A percentile compares a stretch with the other conserved stretches of the same genome.
Conservation (phyloP, 257 asterid genomes). For the Fraxinus americana region DNA sequence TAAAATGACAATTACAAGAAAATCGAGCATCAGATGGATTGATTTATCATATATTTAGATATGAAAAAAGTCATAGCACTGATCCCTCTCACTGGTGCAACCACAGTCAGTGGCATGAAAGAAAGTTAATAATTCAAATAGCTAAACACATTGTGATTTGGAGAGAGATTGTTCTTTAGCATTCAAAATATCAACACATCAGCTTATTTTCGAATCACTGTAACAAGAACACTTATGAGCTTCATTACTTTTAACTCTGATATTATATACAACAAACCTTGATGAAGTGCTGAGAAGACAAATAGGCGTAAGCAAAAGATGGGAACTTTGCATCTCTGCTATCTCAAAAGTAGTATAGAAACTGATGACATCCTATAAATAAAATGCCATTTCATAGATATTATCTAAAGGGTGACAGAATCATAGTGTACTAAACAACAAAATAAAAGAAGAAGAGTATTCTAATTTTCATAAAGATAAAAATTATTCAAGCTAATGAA, state of each 20-base stretch:
- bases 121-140: neutral
- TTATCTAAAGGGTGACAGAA: neutral
- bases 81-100: conserved; percentile 10
- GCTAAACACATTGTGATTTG: neutral
- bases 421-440: neutral
- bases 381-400: neutral
- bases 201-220: neutral
- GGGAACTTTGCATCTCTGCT: neutral
- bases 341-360: neutral
- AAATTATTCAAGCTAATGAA: neutral
- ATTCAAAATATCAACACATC: neutral
- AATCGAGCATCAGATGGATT: neutral
- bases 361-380: neutral
- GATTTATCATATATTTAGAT: neutral
- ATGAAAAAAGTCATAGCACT: neutral
- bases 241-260: conserved; percentile 3
- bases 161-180: conserved; percentile 1
- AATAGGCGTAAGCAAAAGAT: neutral
- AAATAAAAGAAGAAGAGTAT: neutral
- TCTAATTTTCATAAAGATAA: neutral
- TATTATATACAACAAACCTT: neutral
- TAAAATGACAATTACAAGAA: neutral
- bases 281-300: neutral
- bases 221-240: conserved; percentile 5
- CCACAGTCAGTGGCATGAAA: neutral